Percentiles rank a stretch among this genome's conserved stretches.
phyloP scores from a whole-genome alignment of 768 basidiomycete species.

The Phylloporus sp. region DNA sequence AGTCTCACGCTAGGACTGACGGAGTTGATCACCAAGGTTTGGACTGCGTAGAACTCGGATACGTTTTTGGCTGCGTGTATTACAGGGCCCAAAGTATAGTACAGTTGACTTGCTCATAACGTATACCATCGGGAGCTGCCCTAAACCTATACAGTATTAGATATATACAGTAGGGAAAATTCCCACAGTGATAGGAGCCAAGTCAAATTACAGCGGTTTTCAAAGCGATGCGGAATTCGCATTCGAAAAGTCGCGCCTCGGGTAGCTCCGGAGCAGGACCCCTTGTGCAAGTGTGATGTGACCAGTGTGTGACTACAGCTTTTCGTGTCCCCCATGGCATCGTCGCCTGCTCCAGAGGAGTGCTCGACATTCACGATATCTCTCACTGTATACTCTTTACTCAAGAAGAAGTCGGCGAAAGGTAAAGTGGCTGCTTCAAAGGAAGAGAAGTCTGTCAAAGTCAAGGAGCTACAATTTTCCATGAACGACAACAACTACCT shows the following conservation, averaged over 20 bases:
- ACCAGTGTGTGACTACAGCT: neutral
- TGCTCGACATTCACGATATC: neutral
- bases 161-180: no score
- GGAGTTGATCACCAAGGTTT: conserved; percentile 76
- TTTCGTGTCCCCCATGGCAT: neutral
- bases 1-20: conserved; percentile 59
- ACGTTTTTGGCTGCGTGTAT: neutral
- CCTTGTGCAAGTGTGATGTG: neutral
- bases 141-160: no score
- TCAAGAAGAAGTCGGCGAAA: neutral
- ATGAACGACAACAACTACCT: neutral
- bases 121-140: no score
- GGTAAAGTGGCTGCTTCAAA: neutral
- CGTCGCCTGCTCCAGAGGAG: neutral
- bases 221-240: neutral
- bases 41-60: conserved; percentile 58
- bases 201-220: neutral
- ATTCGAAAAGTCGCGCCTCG: neutral
- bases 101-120: no score
- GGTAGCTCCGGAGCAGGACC: neutral
- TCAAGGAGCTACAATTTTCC: conserved; percentile 1
- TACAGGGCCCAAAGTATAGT: neutral
- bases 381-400: neutral
- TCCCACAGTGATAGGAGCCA: no score
- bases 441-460: conserved; percentile 3